Evolutionary conservation across 1,284 basidiomycete genomes (phyloP).

Genomic region (Rhodotorula mucilaginosa): DNA sequence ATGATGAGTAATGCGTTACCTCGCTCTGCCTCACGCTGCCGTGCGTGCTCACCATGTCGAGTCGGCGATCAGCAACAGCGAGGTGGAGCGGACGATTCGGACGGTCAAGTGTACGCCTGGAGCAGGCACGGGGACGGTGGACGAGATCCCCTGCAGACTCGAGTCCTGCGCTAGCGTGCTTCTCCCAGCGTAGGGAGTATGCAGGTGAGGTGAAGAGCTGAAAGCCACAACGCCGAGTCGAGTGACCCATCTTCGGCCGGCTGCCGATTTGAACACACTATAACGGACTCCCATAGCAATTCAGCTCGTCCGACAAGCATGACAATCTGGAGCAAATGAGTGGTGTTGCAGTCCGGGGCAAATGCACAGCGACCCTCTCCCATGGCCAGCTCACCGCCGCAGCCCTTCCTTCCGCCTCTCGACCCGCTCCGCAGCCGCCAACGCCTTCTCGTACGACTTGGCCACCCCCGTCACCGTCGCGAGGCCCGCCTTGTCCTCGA

Average conservation of each 20-base stretch:
- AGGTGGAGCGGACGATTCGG: neutral
- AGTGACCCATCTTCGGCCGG: no score
- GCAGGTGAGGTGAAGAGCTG: no score
- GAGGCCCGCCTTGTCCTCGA: slow-evolving; percentile 29
- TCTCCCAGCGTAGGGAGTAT: no score
- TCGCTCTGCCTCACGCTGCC: no score
- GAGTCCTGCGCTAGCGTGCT: no score
- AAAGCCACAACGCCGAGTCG: no score
- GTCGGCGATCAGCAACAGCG: neutral
- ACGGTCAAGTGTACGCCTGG: no score
- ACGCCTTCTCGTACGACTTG: slow-evolving; percentile 18
- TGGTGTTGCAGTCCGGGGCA: neutral
- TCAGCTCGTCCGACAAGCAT: no score
- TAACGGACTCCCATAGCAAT: no score
- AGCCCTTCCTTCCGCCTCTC: slow-evolving; percentile 5
- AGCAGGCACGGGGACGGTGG: no score
- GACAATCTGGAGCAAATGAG: neutral
- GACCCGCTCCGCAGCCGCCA: slow-evolving; percentile 10
- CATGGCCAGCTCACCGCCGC: neutral
- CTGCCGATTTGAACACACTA: no score
- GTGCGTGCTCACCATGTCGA: neutral
- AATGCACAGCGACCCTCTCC: neutral
- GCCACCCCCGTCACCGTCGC: slow-evolving; percentile 17
- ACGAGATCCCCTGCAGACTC: no score
- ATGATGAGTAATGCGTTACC: neutral